These are phyloP conservation scores for Thraustochytrium sp. DNA, from an alignment of 352 stramenopile genomes.

Conservation along the genomic window DNA sequence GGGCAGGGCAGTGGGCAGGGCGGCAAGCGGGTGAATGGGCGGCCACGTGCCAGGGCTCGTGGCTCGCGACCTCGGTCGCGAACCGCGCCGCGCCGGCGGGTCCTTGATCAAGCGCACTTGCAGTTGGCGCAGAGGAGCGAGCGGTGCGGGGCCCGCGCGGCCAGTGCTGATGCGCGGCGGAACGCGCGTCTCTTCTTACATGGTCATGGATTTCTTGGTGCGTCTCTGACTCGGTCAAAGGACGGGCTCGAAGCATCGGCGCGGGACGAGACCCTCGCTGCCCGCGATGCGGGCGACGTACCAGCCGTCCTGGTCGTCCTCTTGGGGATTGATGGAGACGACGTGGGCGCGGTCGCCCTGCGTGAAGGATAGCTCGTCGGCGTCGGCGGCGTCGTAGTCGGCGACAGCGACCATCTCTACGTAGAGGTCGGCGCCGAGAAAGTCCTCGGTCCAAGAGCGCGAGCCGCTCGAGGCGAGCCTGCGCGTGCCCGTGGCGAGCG, in stretches of 20 bases:
- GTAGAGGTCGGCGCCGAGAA: neutral
- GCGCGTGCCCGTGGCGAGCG: neutral
- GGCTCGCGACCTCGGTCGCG: too few species aligned
- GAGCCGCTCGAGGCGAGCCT: neutral
- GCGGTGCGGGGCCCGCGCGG: too few species aligned
- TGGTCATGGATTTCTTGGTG: too few species aligned
- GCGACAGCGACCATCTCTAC: neutral
- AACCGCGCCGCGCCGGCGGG: too few species aligned
- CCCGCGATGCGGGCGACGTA: neutral
- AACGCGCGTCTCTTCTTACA: too few species aligned
- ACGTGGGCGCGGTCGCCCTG: neutral
- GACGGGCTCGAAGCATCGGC: constrained; percentile 12
- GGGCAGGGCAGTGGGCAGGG: too few species aligned
- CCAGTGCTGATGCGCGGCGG: too few species aligned
- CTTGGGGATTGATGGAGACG: neutral
- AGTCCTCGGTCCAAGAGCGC: neutral
- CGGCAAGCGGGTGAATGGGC: too few species aligned
- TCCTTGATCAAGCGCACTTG: too few species aligned
- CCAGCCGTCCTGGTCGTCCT: constrained; percentile 12
- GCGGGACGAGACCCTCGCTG: neutral
- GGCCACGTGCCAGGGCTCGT: too few species aligned
- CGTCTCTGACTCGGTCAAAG: too few species aligned
- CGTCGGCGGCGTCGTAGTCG: neutral
- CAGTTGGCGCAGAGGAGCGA: too few species aligned
- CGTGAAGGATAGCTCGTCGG: constrained; percentile 3